These are phyloP conservation scores for Coniochaeta hoffmannii DNA, from an alignment of 2,329 filamentous ascomycete genomes.

Conservation along the genomic window DNA sequence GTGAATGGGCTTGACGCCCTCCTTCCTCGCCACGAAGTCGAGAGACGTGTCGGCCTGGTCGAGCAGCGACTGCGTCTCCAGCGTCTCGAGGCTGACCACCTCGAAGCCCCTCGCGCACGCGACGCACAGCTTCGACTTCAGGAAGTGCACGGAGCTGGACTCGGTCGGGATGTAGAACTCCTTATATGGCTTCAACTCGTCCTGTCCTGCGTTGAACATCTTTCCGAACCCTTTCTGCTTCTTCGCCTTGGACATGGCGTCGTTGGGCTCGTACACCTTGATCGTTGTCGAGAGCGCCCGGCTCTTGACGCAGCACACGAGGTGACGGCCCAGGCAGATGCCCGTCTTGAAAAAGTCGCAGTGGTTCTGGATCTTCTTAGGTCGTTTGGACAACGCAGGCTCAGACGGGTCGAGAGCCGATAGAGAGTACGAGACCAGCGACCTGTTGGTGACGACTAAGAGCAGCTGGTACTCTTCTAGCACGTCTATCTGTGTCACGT, in stretches of 20 bases:
- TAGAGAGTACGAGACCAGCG: constrained; percentile 80
- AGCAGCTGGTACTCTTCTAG: constrained; percentile 91
- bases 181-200: constrained; percentile 94
- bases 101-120: constrained; percentile 94
- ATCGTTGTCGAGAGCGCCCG: constrained; percentile 90
- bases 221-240: constrained; percentile 93
- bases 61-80: constrained; percentile 95
- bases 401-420: constrained; percentile 82
- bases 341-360: constrained; percentile 98
- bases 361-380: constrained; percentile 94
- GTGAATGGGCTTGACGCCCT: constrained; percentile 90
- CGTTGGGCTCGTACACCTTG: constrained; percentile 98
- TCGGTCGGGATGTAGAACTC: constrained; percentile 99
- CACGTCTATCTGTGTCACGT: constrained; percentile 92
- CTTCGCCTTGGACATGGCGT: constrained; percentile 85
- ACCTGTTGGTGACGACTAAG: constrained; percentile 88
- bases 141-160: constrained; percentile 96
- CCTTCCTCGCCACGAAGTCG: constrained; percentile 91
- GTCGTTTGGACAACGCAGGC: constrained; percentile 70
- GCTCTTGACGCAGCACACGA: constrained; percentile 95
- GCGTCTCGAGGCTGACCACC: constrained; percentile 90
- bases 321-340: constrained; percentile 85
- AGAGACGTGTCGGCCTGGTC: constrained; percentile 97
- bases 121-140: constrained; percentile 93
- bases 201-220: constrained; percentile 89